Conservation (phyloP, 768 basidiomycete genomes). For the Lactarius deliciosus region DNA sequence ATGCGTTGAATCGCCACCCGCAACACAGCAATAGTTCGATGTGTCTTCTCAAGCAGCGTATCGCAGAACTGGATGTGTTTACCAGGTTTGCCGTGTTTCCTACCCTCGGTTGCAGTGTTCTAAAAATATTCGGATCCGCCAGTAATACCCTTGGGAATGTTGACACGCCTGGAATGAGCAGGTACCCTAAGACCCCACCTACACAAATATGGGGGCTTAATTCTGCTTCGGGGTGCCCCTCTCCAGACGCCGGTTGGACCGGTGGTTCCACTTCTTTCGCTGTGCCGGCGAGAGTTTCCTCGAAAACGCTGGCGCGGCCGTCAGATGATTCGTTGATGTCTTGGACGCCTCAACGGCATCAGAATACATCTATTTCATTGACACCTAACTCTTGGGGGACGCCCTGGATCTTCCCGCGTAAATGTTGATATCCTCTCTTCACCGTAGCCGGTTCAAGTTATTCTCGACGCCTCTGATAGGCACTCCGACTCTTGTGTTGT, state of each 20-base stretch:
- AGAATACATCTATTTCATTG: not conserved
- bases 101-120: not conserved
- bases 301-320: too few species aligned
- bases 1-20: constrained; percentile 50
- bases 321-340: constrained; percentile 61
- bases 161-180: constrained; percentile 3
- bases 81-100: constrained; percentile 44
- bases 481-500: not conserved
- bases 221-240: not conserved
- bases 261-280: not conserved
- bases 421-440: not conserved
- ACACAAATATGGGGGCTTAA: not conserved
- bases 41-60: constrained; percentile 45
- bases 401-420: constrained; percentile 1
- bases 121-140: not conserved
- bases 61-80: constrained; percentile 50
- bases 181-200: not conserved
- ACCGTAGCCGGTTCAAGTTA: not conserved
- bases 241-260: not conserved
- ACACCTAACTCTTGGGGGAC: constrained; percentile 6
- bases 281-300: not conserved
- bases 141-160: constrained; percentile 8
- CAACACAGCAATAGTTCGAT: constrained; percentile 37
- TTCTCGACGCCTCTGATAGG: not conserved
- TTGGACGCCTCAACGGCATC: constrained; percentile 51